Evolutionary conservation across 1,139 yeast species (phyloP).

Genomic region (Pichia sp.): DNA sequence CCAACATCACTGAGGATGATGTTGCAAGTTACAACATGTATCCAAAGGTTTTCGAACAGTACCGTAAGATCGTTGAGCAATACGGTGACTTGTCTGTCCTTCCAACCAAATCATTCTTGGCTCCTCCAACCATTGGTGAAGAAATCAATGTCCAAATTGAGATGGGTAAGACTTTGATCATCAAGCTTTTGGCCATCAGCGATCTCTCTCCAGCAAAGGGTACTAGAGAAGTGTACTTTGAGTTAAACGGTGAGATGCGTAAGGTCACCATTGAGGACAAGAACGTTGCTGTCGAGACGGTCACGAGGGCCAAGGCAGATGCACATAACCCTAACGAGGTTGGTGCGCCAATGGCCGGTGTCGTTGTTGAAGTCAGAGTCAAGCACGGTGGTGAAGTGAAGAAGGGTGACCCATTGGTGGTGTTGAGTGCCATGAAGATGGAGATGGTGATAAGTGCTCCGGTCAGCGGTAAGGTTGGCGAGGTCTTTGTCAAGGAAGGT

Average conservation of each 20-base stretch:
- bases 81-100: slow-evolving; percentile 91
- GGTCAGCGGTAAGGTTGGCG: slow-evolving; percentile 75
- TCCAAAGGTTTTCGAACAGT: slow-evolving; percentile 93
- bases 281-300: slow-evolving; percentile 75
- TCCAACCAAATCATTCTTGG: slow-evolving; percentile 86
- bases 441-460: slow-evolving; percentile 98
- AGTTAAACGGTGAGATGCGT: slow-evolving; percentile 97
- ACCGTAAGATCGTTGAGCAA: slow-evolving; percentile 64
- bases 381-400: slow-evolving; percentile 83
- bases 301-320: slow-evolving; percentile 88
- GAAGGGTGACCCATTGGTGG: slow-evolving; percentile 96
- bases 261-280: slow-evolving; percentile 89
- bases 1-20: slow-evolving; percentile 67
- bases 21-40: slow-evolving; percentile 96
- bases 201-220: slow-evolving; percentile 84
- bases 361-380: slow-evolving; percentile 88
- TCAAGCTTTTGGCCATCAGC: slow-evolving; percentile 90
- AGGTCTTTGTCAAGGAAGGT: slow-evolving; percentile 75
- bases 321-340: slow-evolving; percentile 82
- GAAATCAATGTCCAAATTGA: slow-evolving; percentile 88
- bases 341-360: slow-evolving; percentile 99
- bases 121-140: slow-evolving; percentile 82
- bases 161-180: slow-evolving; percentile 88
- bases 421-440: slow-evolving; percentile 98
- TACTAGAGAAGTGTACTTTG: slow-evolving; percentile 92